These are phyloP conservation scores for Chlamydomonas schloesseri DNA, from an alignment of 139 green algal species.

Conservation along the genomic window DNA sequence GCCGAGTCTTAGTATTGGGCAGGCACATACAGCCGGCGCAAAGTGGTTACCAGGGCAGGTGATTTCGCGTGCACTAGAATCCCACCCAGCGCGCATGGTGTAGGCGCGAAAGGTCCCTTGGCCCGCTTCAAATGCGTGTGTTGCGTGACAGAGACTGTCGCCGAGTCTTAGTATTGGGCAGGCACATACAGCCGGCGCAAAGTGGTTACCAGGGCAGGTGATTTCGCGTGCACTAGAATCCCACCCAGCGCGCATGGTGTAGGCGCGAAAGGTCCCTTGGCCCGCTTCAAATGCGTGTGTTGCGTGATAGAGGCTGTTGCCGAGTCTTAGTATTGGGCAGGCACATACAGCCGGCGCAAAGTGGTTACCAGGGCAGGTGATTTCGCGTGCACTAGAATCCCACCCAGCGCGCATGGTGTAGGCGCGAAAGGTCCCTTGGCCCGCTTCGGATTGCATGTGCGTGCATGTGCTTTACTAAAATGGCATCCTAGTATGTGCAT, in stretches of 20 bases:
- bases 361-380: slow-evolving; percentile 14
- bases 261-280: not conserved
- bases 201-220: slow-evolving; percentile 8
- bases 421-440: slow-evolving; percentile 39
- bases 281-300: not conserved
- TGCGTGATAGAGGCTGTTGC: not conserved
- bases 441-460: not conserved
- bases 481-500: too few relatives aligned
- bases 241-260: slow-evolving; percentile 16
- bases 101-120: slow-evolving; percentile 14
- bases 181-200: not conserved
- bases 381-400: slow-evolving; percentile 33
- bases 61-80: slow-evolving; percentile 23
- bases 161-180: slow-evolving; percentile 12
- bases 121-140: not conserved
- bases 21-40: slow-evolving; percentile 3
- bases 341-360: not conserved
- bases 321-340: slow-evolving; percentile 2
- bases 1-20: slow-evolving; percentile 9
- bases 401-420: slow-evolving; percentile 27
- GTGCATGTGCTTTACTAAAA: too few relatives aligned
- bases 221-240: slow-evolving; percentile 31
- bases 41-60: slow-evolving; percentile 1
- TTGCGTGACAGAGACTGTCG: not conserved
- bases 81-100: slow-evolving; percentile 26